Base-by-base conservation (phyloP, 2,329 filamentous ascomycete genomes). In the Calonectria ilicicola region DNA sequence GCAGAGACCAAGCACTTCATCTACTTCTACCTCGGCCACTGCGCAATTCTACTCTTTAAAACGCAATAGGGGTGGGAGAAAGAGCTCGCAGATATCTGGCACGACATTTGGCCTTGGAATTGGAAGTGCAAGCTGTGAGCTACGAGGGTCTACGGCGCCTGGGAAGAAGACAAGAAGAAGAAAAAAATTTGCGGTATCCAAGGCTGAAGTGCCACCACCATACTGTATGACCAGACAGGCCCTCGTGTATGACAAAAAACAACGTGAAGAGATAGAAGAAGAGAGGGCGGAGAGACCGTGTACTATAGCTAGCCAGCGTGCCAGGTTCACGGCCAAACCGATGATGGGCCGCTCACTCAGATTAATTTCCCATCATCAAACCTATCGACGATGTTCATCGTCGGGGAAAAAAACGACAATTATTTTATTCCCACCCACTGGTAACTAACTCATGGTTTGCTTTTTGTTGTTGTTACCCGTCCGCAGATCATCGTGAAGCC, bases 1-100 rank as follows among this genome's bases (percentile, higher is more conserved):
- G 44, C 87, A 98, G 97, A 98, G 86, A 98, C 97, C 32, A 98
- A 98, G 88, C 97, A 99, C 86, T 99, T 99, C 89, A 98, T 99
- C 84, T 99, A 99, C 89, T 99, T 99, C 89, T 99, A 99, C 88
- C 93, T 99, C 72, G 97, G 97, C 67, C 97, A 98, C 89, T 98
- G 95, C 85, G 97, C 97, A 72, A 98, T 99, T 83, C 91, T 99
- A 69, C 92, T 99, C 66, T 99, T 98, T 92, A 99, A 99, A 91
- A 99, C 97, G 47, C 96, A 98, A 91, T 98, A 92, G 82, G 79
- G 77, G 74, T 79, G 78, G 77, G 78, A 75, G 75, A 73, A 79
- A 70, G 78, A 76, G 78, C 75, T 80, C 76, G 77, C 77, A 67
- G 63, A 70, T 66, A 70, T 70, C 71, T 70, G 70, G 65, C 60